Percentiles rank a stretch among this genome's conserved stretches.
These are phyloP conservation scores for Sedum album DNA, from an alignment of 164 flowering plant genomes.

Conservation along the genomic window DNA sequence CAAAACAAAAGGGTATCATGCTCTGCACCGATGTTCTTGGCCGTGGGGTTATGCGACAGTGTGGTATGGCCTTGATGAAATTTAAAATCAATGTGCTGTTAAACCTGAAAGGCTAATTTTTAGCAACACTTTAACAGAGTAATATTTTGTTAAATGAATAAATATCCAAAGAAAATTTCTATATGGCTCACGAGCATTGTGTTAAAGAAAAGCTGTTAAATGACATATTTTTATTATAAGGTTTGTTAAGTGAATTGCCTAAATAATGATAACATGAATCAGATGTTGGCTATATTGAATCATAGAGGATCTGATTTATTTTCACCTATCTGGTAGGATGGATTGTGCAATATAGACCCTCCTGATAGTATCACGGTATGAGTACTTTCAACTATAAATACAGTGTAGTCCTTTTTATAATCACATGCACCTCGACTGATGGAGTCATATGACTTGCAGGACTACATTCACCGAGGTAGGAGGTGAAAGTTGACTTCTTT, in stretches of 20 bases:
- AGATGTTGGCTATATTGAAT: neutral
- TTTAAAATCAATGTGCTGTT: neutral
- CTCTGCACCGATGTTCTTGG: conserved; percentile 98
- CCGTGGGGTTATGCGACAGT: conserved; percentile 90
- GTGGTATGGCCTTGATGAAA: conserved; percentile 44
- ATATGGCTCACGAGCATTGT: neutral
- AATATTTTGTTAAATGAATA: neutral
- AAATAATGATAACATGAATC: neutral
- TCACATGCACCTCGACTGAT: neutral
- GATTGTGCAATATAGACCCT: conserved; percentile 97
- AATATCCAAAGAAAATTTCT: neutral
- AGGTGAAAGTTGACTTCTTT: conserved; percentile 74
- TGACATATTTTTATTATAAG: neutral
- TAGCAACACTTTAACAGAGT: neutral
- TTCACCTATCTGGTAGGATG: conserved; percentile 53
- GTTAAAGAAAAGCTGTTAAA: neutral
- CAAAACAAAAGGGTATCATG: conserved; percentile 85
- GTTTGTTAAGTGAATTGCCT: neutral
- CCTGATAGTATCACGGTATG: conserved; percentile 93
- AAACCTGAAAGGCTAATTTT: neutral
- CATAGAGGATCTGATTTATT: neutral
- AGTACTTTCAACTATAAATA: neutral
- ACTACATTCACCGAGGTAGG: conserved; percentile 93
- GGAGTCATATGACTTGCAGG: conserved; percentile 33
- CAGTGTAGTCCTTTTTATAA: neutral